Evolutionary conservation across 352 stramenopile species (phyloP).

Genomic region (Phytophthora ohioensis): DNA sequence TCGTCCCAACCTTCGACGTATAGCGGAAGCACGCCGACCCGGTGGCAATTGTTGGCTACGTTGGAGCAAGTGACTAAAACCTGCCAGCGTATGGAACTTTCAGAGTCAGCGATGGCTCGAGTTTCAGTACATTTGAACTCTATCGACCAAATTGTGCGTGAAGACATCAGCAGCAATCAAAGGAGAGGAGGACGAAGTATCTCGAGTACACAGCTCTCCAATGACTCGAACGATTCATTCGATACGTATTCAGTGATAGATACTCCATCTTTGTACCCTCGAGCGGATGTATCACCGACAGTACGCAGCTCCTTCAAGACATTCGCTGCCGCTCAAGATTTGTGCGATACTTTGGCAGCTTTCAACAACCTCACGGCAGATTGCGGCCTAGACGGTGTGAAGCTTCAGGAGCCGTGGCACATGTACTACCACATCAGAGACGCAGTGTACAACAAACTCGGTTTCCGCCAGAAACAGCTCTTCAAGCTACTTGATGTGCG

Average conservation of each 20-base stretch:
- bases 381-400: slow-evolving; percentile 49
- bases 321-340: slow-evolving; percentile 60
- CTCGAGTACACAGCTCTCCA: slow-evolving; percentile 35
- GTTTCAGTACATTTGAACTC: slow-evolving; percentile 60
- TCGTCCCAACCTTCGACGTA: background rate
- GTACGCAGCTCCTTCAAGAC: slow-evolving; percentile 46
- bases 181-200: slow-evolving; percentile 41
- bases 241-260: background rate
- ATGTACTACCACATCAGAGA: slow-evolving; percentile 66
- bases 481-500: slow-evolving; percentile 69
- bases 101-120: slow-evolving; percentile 54
- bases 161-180: slow-evolving; percentile 51
- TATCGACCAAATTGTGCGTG: slow-evolving; percentile 65
- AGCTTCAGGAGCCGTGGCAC: slow-evolving; percentile 48
- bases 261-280: background rate
- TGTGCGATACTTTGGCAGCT: slow-evolving; percentile 49
- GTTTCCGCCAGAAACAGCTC: slow-evolving; percentile 72
- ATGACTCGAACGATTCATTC: slow-evolving; percentile 14
- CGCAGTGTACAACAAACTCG: slow-evolving; percentile 53
- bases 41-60: slow-evolving; percentile 43
- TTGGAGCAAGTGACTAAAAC: slow-evolving; percentile 58
- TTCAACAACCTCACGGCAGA: slow-evolving; percentile 54
- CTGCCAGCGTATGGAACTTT: slow-evolving; percentile 58
- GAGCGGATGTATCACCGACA: slow-evolving; percentile 11
- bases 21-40: slow-evolving; percentile 9